Evolutionary conservation across 176 grass and related monocot genomes (phyloP), one percentile per base, ranked within the genome.

Genomic region (Avena atlantica): DNA sequence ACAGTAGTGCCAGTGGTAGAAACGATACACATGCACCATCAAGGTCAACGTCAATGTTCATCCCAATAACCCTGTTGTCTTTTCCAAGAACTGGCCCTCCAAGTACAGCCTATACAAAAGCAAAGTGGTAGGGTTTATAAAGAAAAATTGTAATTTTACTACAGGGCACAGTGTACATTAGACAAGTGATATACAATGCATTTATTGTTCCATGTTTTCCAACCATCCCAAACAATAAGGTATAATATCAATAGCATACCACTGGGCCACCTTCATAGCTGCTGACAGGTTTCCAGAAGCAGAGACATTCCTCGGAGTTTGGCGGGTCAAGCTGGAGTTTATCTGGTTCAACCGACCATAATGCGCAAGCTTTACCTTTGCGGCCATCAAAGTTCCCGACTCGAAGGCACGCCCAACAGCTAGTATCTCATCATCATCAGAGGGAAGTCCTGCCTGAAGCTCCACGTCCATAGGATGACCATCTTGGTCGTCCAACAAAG

Each of bases 71-170:
- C 19, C 15, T 14, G 0, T 12, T 3, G 69, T 75, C 13, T 0
- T 16, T 2, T 8, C 12, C 61, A 27, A 86, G 9, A 78, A 86
- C 48, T 44, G 62, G 62, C 34, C 84, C 84, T 78, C 84, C 84
- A 69, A 86, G 50, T 78, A 69, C 74, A 86, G 62, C 74, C 83
- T 85, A 66, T 58, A 8, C 56, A 58, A 37, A 85, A 85, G 12
- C 27, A 12, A 40, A 66, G 12, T 37, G 27, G 72, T 16, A 77
- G 1, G 12, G 17, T 53, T 85, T 51, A 21, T 64, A 49, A 59
- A 48, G 42, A 58, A 76, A 76, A 76, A 57, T 9, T 50, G 17
- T 6, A 58, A 58, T 58, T 58, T 58, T 58, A 61, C n/a, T 61
- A 58, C 5, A 2, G 56, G 9, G n/a, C 58, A 61, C n/a, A 61